phyloP scores from a whole-genome alignment of 306 rosid species.

The Cucurbita moschata region DNA sequence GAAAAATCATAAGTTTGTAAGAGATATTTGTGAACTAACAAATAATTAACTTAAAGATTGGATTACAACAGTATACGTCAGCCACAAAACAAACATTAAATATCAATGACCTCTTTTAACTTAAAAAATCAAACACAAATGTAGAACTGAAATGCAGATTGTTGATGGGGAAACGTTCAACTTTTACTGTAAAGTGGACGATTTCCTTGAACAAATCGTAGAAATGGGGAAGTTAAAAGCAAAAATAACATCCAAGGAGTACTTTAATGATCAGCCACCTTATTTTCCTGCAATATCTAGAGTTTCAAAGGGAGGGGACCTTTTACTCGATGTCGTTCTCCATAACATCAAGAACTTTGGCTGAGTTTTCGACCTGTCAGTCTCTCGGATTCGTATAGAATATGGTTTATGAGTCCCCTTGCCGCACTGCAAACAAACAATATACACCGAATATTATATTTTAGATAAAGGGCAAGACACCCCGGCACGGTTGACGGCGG shows the following conservation, averaged over 20 bases:
- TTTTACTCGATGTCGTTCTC: background rate
- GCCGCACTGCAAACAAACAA: slow-evolving; percentile 52
- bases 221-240: background rate
- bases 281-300: background rate
- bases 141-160: background rate
- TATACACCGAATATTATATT: background rate
- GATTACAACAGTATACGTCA: too few species aligned
- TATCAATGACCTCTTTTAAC: too few species aligned
- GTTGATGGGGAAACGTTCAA: background rate
- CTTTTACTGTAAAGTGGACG: background rate
- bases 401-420: slow-evolving; percentile 90
- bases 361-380: slow-evolving; percentile 66
- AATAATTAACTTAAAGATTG: too few species aligned
- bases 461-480: too few species aligned
- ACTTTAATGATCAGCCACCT: background rate
- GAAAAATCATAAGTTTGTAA: too few species aligned
- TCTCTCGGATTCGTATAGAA: slow-evolving; percentile 54
- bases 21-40: too few species aligned
- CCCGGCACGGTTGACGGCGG: too few species aligned
- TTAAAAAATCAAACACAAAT: too few species aligned
- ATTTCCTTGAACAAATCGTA: background rate
- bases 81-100: too few species aligned
- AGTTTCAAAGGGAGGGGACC: too few species aligned
- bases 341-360: slow-evolving; percentile 25
- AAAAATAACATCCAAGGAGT: background rate